Evolutionary conservation across 177 flowering plant genomes (phyloP).

Genomic region (Vitis hybrid): DNA sequence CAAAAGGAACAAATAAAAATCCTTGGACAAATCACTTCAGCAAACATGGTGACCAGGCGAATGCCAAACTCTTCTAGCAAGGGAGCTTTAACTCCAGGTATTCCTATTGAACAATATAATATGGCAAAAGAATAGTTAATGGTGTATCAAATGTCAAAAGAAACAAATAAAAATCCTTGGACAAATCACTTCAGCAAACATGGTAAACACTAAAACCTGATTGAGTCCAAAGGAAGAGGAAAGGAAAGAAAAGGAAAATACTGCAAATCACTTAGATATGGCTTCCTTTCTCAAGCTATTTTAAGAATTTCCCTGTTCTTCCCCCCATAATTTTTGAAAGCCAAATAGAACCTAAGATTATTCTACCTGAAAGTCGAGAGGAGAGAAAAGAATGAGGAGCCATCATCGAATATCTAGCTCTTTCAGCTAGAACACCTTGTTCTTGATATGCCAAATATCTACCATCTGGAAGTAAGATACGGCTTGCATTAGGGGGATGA

Average conservation of each 20-base stretch:
- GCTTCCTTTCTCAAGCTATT: not conserved
- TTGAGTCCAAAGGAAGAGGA: not conserved
- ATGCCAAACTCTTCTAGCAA: conserved; percentile 70
- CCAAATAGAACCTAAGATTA: not conserved
- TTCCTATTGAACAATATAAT: conserved; percentile 33
- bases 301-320: too few relatives aligned
- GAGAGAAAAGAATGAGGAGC: conserved; percentile 78
- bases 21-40: too few relatives aligned
- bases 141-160: too few relatives aligned
- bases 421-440: conserved; percentile 64
- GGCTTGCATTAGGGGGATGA: conserved; percentile 75
- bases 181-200: not conserved
- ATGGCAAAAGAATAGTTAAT: not conserved
- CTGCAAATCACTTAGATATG: not conserved
- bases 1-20: too few relatives aligned
- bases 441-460: conserved; percentile 73
- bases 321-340: too few relatives aligned
- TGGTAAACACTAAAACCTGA: not conserved
- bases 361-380: conserved; percentile 73
- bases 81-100: conserved; percentile 63
- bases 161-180: too few relatives aligned
- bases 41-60: conserved; percentile 45
- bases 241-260: not conserved
- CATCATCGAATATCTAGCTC: conserved; percentile 66
- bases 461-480: conserved; percentile 73